Evolutionary conservation across 1,139 yeast species (phyloP), one percentile per base, ranked within the genome.

Genomic region (Debaryomyces udenii): DNA sequence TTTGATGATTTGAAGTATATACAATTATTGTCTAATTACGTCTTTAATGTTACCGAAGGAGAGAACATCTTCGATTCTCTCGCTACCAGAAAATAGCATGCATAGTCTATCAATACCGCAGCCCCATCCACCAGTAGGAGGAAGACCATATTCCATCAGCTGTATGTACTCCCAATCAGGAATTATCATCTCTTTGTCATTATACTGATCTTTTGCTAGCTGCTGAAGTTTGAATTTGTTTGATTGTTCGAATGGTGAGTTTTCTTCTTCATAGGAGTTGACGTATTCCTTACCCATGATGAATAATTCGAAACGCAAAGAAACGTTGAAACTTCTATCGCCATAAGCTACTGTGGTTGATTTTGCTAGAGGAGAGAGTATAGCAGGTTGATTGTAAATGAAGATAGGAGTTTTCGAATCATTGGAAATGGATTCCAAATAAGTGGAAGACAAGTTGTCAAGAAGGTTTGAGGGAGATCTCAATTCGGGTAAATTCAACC

Each of bases 61-160:
- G 31, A 93, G 64, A 1, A 91, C 96, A 18, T 82, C 80, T 43
- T 86, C 96, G 16, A 94, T 90, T 20, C 96, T 68, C 9, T 69
- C 68, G 20, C 76, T 66, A 0, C 78, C 83, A 4, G 85, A 75
- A 38, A 91, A 67, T 18, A 88, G 63, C 98, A 93, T 90, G 34
- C 85, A 83, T 27, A 93, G 64, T 39, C 99, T 64, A 57, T 94
- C 99, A 17, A 94, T 74, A 0, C 99, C 99, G 48, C 95, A 69
- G 0, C 99, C 99, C 89, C 96, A 88, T 0, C 99, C 99, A 1
- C 96, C 98, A 1, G 97, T 91, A 0, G 99, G 99, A 3, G 99
- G 97, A 62, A 94, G 75, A 1, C 96, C 98, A 75, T 85, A 87
- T 56, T 89, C 93, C 87, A 94, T 81, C 10, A 84, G 79, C 33